Evolutionary conservation across 2,329 filamentous ascomycete genomes (phyloP).

Genomic region (Clarireedia paspali): DNA sequence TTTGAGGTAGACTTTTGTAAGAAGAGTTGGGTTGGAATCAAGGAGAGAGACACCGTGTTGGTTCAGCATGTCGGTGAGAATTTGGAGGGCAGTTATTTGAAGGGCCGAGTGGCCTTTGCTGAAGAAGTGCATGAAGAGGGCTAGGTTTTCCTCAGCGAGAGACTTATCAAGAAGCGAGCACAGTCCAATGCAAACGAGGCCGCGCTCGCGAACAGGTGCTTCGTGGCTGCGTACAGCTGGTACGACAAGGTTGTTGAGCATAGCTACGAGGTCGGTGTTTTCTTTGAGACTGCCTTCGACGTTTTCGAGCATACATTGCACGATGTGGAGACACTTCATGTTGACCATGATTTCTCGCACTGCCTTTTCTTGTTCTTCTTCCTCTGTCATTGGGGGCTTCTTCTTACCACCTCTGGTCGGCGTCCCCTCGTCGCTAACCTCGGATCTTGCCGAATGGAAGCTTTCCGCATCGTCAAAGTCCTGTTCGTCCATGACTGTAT

Average conservation of each 20-base stretch:
- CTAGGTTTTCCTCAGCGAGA: slow-evolving; percentile 84
- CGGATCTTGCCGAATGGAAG: slow-evolving; percentile 89
- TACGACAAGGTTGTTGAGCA: slow-evolving; percentile 95
- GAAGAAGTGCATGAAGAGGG: slow-evolving; percentile 93
- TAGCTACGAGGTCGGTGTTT: slow-evolving; percentile 88
- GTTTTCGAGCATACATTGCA: slow-evolving; percentile 94
- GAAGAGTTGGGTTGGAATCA: slow-evolving; percentile 56
- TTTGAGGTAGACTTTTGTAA: slow-evolving; percentile 73
- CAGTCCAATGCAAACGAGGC: slow-evolving; percentile 80
- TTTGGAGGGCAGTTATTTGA: slow-evolving; percentile 84
- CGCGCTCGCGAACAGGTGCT: slow-evolving; percentile 83
- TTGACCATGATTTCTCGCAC: slow-evolving; percentile 92
- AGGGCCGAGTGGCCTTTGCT: slow-evolving; percentile 83
- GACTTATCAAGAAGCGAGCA: slow-evolving; percentile 88
- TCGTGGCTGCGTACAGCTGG: slow-evolving; percentile 92
- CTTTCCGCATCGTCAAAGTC: slow-evolving; percentile 57
- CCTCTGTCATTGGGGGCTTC: slow-evolving; percentile 46
- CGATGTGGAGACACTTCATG: slow-evolving; percentile 96
- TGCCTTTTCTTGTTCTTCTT: slow-evolving; percentile 64
- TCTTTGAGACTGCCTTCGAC: slow-evolving; percentile 81
- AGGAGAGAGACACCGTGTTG: slow-evolving; percentile 78
- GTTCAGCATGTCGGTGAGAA: slow-evolving; percentile 86
- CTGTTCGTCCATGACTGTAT: slow-evolving; percentile 75
- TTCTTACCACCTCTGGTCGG: slow-evolving; percentile 38
- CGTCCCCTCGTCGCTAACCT: slow-evolving; percentile 62